These are phyloP conservation scores for Pythium dissotocum DNA, from an alignment of 352 stramenopile species.

Conservation along the genomic window DNA sequence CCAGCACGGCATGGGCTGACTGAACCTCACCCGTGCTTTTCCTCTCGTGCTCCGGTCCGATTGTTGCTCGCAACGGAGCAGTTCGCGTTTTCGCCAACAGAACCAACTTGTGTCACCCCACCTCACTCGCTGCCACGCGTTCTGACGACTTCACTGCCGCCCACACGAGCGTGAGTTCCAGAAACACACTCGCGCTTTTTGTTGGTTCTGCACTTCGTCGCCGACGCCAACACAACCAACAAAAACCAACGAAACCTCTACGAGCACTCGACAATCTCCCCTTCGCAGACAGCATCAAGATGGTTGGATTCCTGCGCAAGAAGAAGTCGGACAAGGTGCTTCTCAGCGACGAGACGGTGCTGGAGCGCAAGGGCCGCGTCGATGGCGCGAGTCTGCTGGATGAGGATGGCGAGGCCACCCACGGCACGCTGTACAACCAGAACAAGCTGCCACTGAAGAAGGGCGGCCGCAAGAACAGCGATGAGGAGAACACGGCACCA, in stretches of 20 bases:
- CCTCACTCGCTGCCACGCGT: conserved; percentile 6
- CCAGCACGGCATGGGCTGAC: conserved; percentile 2
- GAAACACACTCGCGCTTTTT: conserved; percentile 2
- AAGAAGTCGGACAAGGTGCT: conserved; percentile 79
- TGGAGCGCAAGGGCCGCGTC: conserved; percentile 85
- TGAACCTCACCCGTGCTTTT: conserved; percentile 23
- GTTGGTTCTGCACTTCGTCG: not conserved
- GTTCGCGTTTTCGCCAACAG: conserved; percentile 6
- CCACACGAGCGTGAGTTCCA: not conserved
- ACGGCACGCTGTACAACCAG: conserved; percentile 68
- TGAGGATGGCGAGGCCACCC: conserved; percentile 76
- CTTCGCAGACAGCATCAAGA: conserved; percentile 26
- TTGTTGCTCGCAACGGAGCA: conserved; percentile 1
- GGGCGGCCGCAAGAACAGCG: conserved; percentile 49
- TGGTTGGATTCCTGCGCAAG: conserved; percentile 86
- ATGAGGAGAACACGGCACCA: conserved; percentile 47
- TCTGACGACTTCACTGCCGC: not conserved
- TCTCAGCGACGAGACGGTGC: conserved; percentile 67
- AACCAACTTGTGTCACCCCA: conserved; percentile 5
- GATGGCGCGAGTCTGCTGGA: conserved; percentile 83
- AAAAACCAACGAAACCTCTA: not conserved
- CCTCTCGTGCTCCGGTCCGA: not conserved
- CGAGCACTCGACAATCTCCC: conserved; percentile 23
- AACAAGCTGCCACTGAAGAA: conserved; percentile 42
- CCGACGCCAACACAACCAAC: conserved; percentile 2